Evolutionary conservation across 306 rosid genomes (phyloP), one percentile per base, ranked within the genome.

Genomic region (Prunus dulcis): DNA sequence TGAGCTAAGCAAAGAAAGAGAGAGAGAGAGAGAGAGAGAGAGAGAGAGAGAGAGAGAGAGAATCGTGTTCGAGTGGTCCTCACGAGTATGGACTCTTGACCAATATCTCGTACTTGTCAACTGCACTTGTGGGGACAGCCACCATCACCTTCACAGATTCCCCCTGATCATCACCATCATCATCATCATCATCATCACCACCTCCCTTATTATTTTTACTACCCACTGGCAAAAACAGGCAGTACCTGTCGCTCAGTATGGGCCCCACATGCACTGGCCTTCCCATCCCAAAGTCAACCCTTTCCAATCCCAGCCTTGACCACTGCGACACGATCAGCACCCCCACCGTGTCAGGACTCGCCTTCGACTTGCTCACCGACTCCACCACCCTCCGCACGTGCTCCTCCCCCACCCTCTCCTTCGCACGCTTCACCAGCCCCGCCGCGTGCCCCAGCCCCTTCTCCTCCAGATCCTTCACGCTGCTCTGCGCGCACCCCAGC

Each of bases 221-320:
- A 15, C 7, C 19, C 2, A 89, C 93, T 30, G 98, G 97, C 73
- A 90, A 55, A 18, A 94, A 80, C 80, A 94, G 61, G 79, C 98
- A 94, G 85, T 90, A 90, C 81, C 93, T 82, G 71, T 94, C 98
- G 19, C 89, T 75, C 51, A 92, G 89, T 0, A 94, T 41, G 81
- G 98, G 92, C 0, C 90, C 91, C 74, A 94, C 91, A 9, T 87
- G 90, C 18, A 79, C 28, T 0, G 96, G 93, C 61, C 47, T 83
- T 0, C 96, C 98, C 74, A 84, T 46, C 13, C 97, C 98, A 0
- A 91, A 69, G 78, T 94, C 93, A 78, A 94, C 95, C 70, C 78
- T 82, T 41, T 94, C 97, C 14, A 94, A 62, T 0, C 97, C 98
- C 78, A 94, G 52, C 85, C 97, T 89, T 74, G 98, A 94, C 98